Percentiles rank a stretch among this genome's conserved stretches.
Evolutionary conservation across 2,329 filamentous ascomycete genomes (phyloP).

Genomic region (Exophiala oligosperma): DNA sequence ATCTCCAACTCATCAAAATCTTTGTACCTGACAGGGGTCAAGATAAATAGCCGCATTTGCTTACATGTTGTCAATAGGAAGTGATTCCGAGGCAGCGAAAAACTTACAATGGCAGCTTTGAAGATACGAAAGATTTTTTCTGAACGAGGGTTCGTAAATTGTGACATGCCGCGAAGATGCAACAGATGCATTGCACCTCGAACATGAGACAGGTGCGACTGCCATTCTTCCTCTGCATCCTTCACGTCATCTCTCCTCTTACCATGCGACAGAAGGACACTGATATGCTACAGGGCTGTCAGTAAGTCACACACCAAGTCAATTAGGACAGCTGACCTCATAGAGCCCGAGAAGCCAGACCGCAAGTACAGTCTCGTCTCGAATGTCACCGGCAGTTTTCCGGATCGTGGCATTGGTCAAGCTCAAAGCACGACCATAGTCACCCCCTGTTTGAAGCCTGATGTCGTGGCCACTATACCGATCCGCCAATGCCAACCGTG

Average conservation of each 20-base stretch:
- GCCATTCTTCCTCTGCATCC: conserved; percentile 25
- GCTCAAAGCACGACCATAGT: conserved; percentile 24
- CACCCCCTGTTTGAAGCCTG: conserved; percentile 22
- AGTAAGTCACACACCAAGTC: neutral
- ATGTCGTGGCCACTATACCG: conserved; percentile 27
- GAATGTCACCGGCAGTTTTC: conserved; percentile 18
- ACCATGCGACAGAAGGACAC: conserved; percentile 23
- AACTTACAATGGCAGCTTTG: conserved; percentile 26
- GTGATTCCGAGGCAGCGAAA: neutral
- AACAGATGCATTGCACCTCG: conserved; percentile 28
- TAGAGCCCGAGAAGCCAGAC: conserved; percentile 29
- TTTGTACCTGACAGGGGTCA: conserved; percentile 24
- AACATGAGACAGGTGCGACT: conserved; percentile 27
- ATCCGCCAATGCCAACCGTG: conserved; percentile 28
- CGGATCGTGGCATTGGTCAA: conserved; percentile 21
- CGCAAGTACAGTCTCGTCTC: conserved; percentile 27
- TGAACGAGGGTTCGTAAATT: conserved; percentile 23
- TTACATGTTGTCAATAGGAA: conserved; percentile 2
- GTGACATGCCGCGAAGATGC: conserved; percentile 21
- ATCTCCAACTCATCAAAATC: conserved; percentile 27
- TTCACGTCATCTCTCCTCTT: conserved; percentile 7
- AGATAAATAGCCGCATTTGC: conserved; percentile 29
- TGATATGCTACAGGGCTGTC: conserved; percentile 17
- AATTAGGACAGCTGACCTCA: conserved; percentile 16
- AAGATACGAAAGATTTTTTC: conserved; percentile 29